A percentile compares a stretch with the other conserved stretches of the same genome.
Evolutionary conservation across 225 moss, liverwort and hornwort species (phyloP).

Genomic region (Bryum argenteum): DNA sequence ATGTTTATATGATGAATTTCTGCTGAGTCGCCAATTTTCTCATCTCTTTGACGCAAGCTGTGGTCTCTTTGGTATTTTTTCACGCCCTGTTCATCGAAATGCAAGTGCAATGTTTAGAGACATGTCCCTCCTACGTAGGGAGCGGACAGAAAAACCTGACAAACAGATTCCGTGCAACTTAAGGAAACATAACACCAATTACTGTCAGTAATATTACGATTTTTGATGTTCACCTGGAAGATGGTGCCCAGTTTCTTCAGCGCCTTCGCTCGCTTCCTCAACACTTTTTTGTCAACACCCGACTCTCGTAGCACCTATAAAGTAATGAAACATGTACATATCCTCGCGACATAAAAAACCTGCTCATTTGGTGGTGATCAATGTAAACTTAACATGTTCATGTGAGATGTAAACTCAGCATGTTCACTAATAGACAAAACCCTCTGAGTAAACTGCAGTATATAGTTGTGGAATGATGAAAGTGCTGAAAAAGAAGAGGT

Average conservation of each 20-base stretch:
- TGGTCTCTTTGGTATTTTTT: constrained; percentile 38
- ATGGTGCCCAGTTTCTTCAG: constrained; percentile 78
- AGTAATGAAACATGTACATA: constrained; percentile 14
- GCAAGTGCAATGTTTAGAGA: neutral
- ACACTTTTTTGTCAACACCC: constrained; percentile 39
- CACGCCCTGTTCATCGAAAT: constrained; percentile 31
- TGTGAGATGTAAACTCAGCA: neutral
- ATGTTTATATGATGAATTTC: constrained; percentile 16
- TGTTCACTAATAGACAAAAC: neutral
- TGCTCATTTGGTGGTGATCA: neutral
- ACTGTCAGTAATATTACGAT: neutral
- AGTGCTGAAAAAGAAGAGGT: neutral
- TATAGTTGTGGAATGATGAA: neutral
- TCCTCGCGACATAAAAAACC: constrained; percentile 2
- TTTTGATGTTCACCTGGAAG: constrained; percentile 57
- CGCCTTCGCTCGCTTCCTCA: constrained; percentile 66
- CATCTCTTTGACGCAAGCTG: constrained; percentile 37
- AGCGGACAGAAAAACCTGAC: neutral
- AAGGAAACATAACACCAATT: neutral
- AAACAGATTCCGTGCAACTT: neutral
- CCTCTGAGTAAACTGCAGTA: neutral
- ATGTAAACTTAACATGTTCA: neutral
- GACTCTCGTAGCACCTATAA: constrained; percentile 62
- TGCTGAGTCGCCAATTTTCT: constrained; percentile 1
- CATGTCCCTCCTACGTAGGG: neutral